These are phyloP conservation scores for Chaetothyriales sp. DNA, from an alignment of 2,329 filamentous ascomycete genomes.

Conservation along the genomic window DNA sequence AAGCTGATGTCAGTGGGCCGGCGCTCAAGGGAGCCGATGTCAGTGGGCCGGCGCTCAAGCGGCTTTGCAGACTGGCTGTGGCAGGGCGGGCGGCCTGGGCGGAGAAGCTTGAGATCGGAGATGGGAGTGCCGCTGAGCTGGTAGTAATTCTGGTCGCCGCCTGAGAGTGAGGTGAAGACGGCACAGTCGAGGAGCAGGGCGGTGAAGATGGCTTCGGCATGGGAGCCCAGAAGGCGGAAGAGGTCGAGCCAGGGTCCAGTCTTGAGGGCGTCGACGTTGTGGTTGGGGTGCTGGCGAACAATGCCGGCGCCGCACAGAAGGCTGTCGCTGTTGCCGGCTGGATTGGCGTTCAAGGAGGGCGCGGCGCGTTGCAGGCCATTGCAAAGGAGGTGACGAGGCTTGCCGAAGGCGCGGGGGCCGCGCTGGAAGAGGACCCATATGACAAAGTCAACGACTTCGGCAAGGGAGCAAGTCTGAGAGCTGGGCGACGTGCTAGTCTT, in stretches of 20 bases:
- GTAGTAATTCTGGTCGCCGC: conserved; percentile 51
- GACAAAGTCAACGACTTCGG: conserved; percentile 61
- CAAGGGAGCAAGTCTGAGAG: conserved; percentile 39
- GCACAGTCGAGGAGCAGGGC: conserved; percentile 64
- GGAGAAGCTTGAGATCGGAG: conserved; percentile 20
- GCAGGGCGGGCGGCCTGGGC: conserved; percentile 16
- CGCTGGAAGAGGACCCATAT: conserved; percentile 63
- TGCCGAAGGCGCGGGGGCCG: conserved; percentile 29
- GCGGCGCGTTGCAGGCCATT: conserved; percentile 53
- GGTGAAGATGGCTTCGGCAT: conserved; percentile 64
- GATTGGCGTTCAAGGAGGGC: not conserved
- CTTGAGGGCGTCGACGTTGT: conserved; percentile 56
- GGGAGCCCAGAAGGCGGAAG: conserved; percentile 57
- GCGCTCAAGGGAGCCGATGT: conserved; percentile 1
- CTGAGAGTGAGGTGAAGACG: conserved; percentile 53
- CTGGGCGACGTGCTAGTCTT: conserved; percentile 21
- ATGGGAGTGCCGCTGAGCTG: conserved; percentile 55
- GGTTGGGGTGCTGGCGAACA: conserved; percentile 51
- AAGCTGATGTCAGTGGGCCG: conserved; percentile 31
- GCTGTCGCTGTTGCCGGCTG: conserved; percentile 24
- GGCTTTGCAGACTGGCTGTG: not conserved
- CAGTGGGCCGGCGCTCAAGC: not conserved
- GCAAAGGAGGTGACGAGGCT: conserved; percentile 63
- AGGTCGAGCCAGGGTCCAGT: conserved; percentile 60
- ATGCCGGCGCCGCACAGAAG: conserved; percentile 50